Base-by-base conservation (phyloP, 345 rosid species). In the Citrus reticulata region DNA sequence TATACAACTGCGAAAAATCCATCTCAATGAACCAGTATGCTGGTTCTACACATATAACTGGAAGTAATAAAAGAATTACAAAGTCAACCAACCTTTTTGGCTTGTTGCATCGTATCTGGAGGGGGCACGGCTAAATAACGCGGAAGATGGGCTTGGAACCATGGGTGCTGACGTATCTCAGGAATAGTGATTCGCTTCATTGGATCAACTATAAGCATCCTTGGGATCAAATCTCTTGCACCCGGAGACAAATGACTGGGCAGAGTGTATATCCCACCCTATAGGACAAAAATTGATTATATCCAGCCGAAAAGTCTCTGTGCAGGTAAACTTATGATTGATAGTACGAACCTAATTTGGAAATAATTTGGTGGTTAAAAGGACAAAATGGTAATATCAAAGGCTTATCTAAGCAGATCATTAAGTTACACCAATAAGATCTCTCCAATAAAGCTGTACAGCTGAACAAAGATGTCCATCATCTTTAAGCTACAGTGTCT, bases 131-230 rank as follows among this genome's bases (percentile, higher is more conserved):
- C 98, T 81, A 96, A 86, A 80, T 96, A 94, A 69, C 93, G 90
- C 60, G 97, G 94, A 83, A 96, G 97, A 77, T 86, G 95, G 77
- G 83, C 88, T 81, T 88, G 91, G 85, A 96, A 96, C 99, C 99
- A 96, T n/a, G 80, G 88, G 70, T 94, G 98, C 78, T 89, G 97
- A 73, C 91, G 94, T 77, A 96, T 93, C 84, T 96, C 98, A 63
- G 97, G 94, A 72, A 96, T 93, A 7, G 90, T 90, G 75, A 94
- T 84, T 81, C 99, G 91, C 85, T 93, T 94, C 88, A 93, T 84
- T 68, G 98, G 98, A 66, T 96, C 97, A 81, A 94, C 98, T 49
- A 92, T 88, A 73, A 96, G 97, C 98, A 96, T 91, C 87, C 94
- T 88, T 80, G 97, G 97, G 74, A 96, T 96, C 81, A 96, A 83